These are phyloP conservation scores for Solanum chiquidenum DNA, from an alignment of 257 asterid species.

Conservation along the genomic window DNA sequence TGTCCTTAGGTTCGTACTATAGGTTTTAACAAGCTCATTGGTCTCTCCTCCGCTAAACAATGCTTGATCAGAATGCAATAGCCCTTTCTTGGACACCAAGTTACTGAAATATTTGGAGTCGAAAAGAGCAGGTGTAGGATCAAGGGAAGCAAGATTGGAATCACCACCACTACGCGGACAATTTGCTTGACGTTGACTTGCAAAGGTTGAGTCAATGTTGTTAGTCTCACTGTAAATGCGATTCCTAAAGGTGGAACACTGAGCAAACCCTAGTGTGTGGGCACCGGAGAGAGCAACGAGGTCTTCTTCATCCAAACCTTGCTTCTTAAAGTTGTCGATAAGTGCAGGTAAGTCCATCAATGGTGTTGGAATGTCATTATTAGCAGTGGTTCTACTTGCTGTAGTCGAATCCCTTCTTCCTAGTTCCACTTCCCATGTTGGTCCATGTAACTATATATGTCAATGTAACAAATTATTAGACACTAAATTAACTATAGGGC, in stretches of 20 bases:
- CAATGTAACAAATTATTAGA: no score
- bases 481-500: no score
- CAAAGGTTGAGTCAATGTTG: not conserved
- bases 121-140: not conserved
- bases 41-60: not conserved
- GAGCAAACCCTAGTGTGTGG: not conserved
- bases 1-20: not conserved
- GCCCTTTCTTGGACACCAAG: not conserved
- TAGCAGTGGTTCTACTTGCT: conserved; percentile 21
- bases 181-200: not conserved
- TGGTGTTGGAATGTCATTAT: conserved; percentile 32
- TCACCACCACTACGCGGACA: not conserved
- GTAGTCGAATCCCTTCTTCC: conserved; percentile 44
- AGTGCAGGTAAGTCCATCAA: conserved; percentile 19
- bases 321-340: conserved; percentile 13
- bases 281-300: not conserved
- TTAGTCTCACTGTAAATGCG: not conserved
- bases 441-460: conserved; percentile 45
- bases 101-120: not conserved
- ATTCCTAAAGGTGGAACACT: not conserved
- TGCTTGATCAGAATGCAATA: conserved; percentile 3
- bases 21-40: not conserved
- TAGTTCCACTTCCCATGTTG: conserved; percentile 36
- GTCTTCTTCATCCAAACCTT: conserved; percentile 12
- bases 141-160: not conserved